Evolutionary conservation across 306 rosid species (phyloP).

Genomic region (Malus asiatica): DNA sequence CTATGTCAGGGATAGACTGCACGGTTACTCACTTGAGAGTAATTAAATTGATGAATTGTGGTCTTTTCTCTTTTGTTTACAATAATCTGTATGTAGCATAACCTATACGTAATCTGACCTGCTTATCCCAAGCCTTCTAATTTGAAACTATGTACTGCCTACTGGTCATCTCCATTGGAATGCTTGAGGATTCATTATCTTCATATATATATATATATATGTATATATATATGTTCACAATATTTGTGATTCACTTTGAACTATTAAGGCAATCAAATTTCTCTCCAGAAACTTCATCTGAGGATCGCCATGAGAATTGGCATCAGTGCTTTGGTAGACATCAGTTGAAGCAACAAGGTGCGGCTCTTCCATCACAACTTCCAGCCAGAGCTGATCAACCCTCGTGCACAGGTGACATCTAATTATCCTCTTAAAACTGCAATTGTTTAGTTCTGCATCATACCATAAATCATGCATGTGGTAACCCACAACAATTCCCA

Average conservation of each 20-base stretch:
- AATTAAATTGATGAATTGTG: neutral
- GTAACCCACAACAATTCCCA: neutral
- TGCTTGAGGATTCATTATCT: slow-evolving; percentile 7
- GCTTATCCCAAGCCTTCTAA: neutral
- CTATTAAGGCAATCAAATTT: slow-evolving; percentile 7
- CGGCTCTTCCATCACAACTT: slow-evolving; percentile 77
- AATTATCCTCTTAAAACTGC: neutral
- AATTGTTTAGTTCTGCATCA: slow-evolving; percentile 10
- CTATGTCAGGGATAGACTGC: neutral
- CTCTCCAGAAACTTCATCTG: slow-evolving; percentile 43
- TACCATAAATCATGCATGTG: neutral
- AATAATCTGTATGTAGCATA: neutral
- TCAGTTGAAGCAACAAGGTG: slow-evolving; percentile 43
- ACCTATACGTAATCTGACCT: neutral
- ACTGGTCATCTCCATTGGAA: slow-evolving; percentile 9
- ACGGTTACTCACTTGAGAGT: neutral
- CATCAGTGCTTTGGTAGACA: slow-evolving; percentile 46
- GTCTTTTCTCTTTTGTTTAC: neutral
- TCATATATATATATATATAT: no score
- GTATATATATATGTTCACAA: neutral
- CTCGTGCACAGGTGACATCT: slow-evolving; percentile 63
- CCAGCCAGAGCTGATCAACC: slow-evolving; percentile 89
- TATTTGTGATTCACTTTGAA: slow-evolving; percentile 11
- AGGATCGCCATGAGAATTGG: slow-evolving; percentile 55
- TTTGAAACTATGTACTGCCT: neutral